Evolutionary conservation across 306 rosid species (phyloP).

Genomic region (Ormosia emarginata): DNA sequence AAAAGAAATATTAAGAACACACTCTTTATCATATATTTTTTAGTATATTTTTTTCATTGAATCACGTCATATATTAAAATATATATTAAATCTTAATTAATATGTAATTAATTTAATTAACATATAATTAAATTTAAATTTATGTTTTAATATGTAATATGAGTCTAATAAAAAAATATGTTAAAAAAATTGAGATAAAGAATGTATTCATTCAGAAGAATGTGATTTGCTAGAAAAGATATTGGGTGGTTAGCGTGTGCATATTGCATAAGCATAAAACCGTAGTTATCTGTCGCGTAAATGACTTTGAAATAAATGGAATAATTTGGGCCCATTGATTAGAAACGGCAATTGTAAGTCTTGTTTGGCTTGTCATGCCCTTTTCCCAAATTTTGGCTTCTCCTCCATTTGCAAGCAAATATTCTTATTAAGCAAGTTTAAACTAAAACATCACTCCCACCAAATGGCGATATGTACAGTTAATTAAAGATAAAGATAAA

Average conservation of each 20-base stretch:
- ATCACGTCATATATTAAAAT: no score
- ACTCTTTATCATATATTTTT: no score
- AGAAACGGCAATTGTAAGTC: not conserved
- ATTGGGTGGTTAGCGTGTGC: not conserved
- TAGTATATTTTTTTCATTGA: no score
- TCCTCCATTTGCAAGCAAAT: not conserved
- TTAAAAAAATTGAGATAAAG: no score
- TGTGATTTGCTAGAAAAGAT: not conserved
- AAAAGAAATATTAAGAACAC: no score
- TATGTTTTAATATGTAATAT: no score
- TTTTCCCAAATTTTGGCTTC: not conserved
- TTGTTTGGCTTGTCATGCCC: not conserved
- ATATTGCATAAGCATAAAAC: not conserved
- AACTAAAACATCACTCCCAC: not conserved
- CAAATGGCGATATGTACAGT: not conserved
- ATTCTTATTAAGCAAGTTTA: not conserved
- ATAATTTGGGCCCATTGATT: not conserved
- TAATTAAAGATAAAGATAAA: not conserved
- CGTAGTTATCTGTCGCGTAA: not conserved
- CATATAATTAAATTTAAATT: no score
- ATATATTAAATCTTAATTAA: no score
- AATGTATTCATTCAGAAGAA: no score
- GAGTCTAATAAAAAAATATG: no score
- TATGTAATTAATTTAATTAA: no score
- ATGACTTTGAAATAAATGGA: not conserved